Base-by-base conservation (phyloP, 1,139 yeast genomes). In the Nematodospora anomalae region DNA sequence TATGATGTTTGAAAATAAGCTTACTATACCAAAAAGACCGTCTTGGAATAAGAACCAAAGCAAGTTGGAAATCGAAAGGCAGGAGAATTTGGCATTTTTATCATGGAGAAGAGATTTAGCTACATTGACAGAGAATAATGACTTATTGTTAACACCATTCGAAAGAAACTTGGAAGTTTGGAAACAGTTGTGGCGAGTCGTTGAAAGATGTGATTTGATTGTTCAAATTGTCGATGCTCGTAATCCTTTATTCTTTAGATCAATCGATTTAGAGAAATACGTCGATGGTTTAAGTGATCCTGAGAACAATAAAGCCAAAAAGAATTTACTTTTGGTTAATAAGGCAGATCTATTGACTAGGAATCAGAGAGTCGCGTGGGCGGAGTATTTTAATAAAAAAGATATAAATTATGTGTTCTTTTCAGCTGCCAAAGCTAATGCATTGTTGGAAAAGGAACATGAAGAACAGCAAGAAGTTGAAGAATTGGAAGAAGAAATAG, bases 171-270 rank as follows among this genome's bases (percentile, higher is more conserved):
- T 94, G 49, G 97, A 92, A 68, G 97, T 94, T 42, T 94, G 99
- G 99, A 81, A 94, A 58, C 99, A 94, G 63, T 69, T 94, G 49
- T 94, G 99, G 99, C 76, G 99, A 64, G 99, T 94, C 35, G 88
- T 90, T 12, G 99, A 94, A 60, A 77, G 98, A 56, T 85, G 94
- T 33, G 97, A 92, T 61, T 72, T 94, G 51, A 79, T 94, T 32
- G 97, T 94, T 4, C 99, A 94, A 59, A 94, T 94, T 67, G 98
- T 92, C 22, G 99, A 94, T 67, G 97, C 97, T 6, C 76, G 99
- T 63, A 89, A 87, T 55, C 98, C 99, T 3, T 65, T 90, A 41
- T 72, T 89, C 45, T 94, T 88, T 68, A 76, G 97, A 58, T 89
- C 97, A 1, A 77, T 79, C 23, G 98, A 94, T 64, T 74, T 94